Percentiles rank a stretch among this genome's conserved stretches.
Conservation (phyloP, 768 basidiomycete genomes). For the Chiua virens region DNA sequence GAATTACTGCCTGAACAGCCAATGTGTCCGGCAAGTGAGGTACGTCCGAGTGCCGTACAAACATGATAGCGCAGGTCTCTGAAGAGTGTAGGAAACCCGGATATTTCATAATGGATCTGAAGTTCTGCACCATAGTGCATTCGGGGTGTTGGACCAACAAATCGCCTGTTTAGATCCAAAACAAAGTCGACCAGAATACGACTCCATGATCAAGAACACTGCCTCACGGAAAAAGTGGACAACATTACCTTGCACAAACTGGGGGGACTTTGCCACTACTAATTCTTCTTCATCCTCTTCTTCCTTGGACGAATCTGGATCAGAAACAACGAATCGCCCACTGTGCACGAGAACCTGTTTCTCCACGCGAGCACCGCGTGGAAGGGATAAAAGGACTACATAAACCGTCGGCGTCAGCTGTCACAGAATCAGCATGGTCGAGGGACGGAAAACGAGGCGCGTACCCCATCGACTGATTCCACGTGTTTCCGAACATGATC, state of each 20-base stretch:
- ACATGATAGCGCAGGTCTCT: conserved; percentile 46
- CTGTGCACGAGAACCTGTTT: conserved; percentile 77
- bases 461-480: conserved; percentile 21
- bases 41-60: conserved; percentile 33
- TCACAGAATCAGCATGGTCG: not conserved
- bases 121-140: conserved; percentile 3
- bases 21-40: conserved; percentile 4
- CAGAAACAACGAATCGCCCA: conserved; percentile 48
- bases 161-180: conserved; percentile 11
- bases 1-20: conserved; percentile 8
- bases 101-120: conserved; percentile 48
- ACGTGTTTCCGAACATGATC: conserved; percentile 42
- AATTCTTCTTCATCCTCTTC: conserved; percentile 39
- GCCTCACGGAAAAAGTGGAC: not conserved
- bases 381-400: conserved; percentile 60
- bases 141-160: conserved; percentile 7
- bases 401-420: conserved; percentile 50
- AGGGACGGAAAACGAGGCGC: not conserved
- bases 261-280: conserved; percentile 36
- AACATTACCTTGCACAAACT: conserved; percentile 41
- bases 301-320: conserved; percentile 13
- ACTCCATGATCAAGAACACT: not conserved
- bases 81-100: conserved; percentile 40
- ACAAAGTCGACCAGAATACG: not conserved
- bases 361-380: conserved; percentile 71